Conservation (phyloP, 768 basidiomycete species). For the Ramaria rubella region DNA sequence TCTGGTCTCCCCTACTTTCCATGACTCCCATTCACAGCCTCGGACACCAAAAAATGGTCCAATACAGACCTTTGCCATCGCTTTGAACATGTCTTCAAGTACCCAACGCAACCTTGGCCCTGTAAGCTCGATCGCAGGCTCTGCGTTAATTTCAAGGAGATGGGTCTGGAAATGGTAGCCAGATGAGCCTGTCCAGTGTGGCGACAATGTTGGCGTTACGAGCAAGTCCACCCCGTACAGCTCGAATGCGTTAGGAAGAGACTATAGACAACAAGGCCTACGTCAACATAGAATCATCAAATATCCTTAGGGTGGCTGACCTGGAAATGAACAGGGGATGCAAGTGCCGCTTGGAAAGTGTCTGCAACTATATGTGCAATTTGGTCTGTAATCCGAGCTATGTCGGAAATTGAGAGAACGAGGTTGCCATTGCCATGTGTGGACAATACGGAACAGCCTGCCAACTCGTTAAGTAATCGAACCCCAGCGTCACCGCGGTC, state of each 20-base stretch:
- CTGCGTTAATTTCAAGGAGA: constrained; percentile 88
- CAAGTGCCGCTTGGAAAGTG: constrained; percentile 78
- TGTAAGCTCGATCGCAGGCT: constrained; percentile 92
- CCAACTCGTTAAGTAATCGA: constrained; percentile 71
- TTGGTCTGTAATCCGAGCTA: constrained; percentile 50
- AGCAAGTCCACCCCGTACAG: constrained; percentile 93
- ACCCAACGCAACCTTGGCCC: constrained; percentile 78
- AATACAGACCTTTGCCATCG: constrained; percentile 62
- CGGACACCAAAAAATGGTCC: constrained; percentile 50
- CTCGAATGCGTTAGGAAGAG: constrained; percentile 88
- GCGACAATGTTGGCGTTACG: constrained; percentile 40
- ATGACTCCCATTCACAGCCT: constrained; percentile 20
- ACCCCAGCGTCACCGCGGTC: constrained; percentile 56
- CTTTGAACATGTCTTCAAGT: constrained; percentile 70
- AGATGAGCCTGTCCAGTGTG: background rate
- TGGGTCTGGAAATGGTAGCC: constrained; percentile 46
- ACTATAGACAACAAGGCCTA: constrained; percentile 34
- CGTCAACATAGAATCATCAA: background rate
- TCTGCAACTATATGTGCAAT: constrained; percentile 66
- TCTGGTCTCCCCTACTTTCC: constrained; percentile 47
- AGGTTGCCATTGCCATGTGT: constrained; percentile 20
- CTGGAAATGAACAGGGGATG: constrained; percentile 82
- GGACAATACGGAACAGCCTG: constrained; percentile 53
- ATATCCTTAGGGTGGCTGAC: constrained; percentile 30
- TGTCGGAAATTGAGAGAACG: constrained; percentile 30